Evolutionary conservation across 202 grass and related monocot genomes (phyloP).

Genomic region (Digitaria exilis): DNA sequence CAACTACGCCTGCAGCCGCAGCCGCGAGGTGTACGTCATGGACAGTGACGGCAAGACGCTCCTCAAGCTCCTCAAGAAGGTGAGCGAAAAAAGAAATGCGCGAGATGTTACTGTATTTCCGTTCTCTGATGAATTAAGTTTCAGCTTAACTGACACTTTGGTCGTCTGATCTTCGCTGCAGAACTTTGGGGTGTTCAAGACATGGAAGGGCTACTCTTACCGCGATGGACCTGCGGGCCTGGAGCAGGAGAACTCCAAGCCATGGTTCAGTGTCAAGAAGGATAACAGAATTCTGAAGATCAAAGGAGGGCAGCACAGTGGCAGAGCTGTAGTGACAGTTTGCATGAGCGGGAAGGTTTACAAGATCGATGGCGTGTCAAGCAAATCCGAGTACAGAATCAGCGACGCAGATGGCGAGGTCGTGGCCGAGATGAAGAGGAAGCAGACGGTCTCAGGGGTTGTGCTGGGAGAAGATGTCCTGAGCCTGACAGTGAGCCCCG

Average conservation of each 20-base stretch:
- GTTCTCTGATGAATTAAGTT: neutral
- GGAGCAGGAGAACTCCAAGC: conserved; percentile 25
- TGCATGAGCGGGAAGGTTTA: conserved; percentile 8
- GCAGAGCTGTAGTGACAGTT: neutral
- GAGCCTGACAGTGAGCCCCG: conserved; percentile 14
- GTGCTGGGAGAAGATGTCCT: conserved; percentile 54
- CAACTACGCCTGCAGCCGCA: conserved; percentile 55
- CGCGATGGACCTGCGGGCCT: neutral
- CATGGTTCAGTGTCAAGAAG: conserved; percentile 57
- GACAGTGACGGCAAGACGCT: conserved; percentile 47
- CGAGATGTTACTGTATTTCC: neutral
- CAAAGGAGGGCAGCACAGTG: neutral
- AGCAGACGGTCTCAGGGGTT: conserved; percentile 41
- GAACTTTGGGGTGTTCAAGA: conserved; percentile 46
- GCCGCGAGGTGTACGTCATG: conserved; percentile 55
- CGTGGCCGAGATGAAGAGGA: conserved; percentile 50
- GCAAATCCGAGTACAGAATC: conserved; percentile 50
- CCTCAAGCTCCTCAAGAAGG: conserved; percentile 53
- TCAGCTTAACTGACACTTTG: neutral
- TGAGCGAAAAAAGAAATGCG: neutral
- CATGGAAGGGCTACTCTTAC: conserved; percentile 50
- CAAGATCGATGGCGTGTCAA: conserved; percentile 10
- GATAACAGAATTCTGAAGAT: neutral
- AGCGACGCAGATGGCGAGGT: conserved; percentile 7
- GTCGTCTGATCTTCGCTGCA: conserved; percentile 7